Evolutionary conservation across 2,329 filamentous ascomycete species (phyloP).

Genomic region (Tolypocladium tropicale): DNA sequence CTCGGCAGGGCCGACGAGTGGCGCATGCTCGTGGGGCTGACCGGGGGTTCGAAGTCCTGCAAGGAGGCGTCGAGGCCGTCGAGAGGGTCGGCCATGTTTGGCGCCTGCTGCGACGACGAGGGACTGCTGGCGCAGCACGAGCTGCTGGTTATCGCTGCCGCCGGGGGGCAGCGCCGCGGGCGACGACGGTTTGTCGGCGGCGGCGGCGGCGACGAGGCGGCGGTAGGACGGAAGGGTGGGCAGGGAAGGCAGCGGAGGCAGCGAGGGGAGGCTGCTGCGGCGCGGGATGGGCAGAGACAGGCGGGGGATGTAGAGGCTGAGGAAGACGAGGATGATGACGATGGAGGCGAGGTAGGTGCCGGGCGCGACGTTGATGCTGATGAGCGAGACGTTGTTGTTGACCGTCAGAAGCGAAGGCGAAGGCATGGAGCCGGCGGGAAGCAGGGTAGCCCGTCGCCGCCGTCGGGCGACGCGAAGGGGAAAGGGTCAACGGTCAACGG

Average conservation of each 20-base stretch:
- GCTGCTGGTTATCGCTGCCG: slow-evolving; percentile 7
- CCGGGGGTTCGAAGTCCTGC: slow-evolving; percentile 43
- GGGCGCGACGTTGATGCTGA: slow-evolving; percentile 49
- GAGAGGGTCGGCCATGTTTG: slow-evolving; percentile 21
- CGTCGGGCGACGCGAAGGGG: background rate
- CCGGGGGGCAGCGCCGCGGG: slow-evolving; percentile 13
- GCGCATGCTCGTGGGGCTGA: slow-evolving; percentile 21
- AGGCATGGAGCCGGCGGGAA: slow-evolving; percentile 35
- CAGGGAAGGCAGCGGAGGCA: slow-evolving; percentile 6
- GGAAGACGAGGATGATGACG: slow-evolving; percentile 37
- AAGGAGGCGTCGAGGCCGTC: slow-evolving; percentile 40
- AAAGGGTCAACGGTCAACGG: background rate
- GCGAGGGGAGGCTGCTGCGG: slow-evolving; percentile 22
- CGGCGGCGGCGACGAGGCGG: slow-evolving; percentile 8
- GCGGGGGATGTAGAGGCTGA: slow-evolving; percentile 36
- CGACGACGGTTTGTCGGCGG: slow-evolving; percentile 16
- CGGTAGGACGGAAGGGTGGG: slow-evolving; percentile 3
- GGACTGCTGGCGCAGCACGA: slow-evolving; percentile 22
- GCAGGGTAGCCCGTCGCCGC: background rate
- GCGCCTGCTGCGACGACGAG: slow-evolving; percentile 11
- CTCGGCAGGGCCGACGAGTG: slow-evolving; percentile 22
- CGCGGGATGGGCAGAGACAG: slow-evolving; percentile 22
- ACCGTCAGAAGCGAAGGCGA: slow-evolving; percentile 49
- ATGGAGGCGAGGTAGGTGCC: slow-evolving; percentile 46
- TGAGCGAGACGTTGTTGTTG: slow-evolving; percentile 50